phyloP scores from a whole-genome alignment of 2,329 filamentous ascomycete species.

The Beauveria scarabaeidicola region DNA sequence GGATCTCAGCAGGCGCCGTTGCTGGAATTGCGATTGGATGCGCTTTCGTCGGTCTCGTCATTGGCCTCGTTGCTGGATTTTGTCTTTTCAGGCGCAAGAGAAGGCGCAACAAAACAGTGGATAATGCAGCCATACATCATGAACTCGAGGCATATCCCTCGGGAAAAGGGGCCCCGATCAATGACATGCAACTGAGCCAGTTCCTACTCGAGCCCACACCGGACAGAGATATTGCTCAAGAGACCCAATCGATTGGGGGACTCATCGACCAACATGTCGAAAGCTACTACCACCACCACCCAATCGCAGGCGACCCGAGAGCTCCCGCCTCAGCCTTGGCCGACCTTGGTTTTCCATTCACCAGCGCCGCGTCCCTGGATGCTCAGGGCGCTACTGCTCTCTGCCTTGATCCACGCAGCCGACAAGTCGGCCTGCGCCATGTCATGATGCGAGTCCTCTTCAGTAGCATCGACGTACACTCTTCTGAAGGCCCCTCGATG shows the following conservation, averaged over 20 bases:
- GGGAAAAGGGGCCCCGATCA: constrained; percentile 12
- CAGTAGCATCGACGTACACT: constrained; percentile 23
- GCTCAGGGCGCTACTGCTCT: constrained; percentile 21
- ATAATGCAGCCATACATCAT: neutral
- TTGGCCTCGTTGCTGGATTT: constrained; percentile 20
- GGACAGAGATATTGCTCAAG: constrained; percentile 26
- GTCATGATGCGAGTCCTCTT: constrained; percentile 29
- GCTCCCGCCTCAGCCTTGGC: constrained; percentile 15
- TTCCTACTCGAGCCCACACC: constrained; percentile 29
- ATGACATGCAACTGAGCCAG: constrained; percentile 22
- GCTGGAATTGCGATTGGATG: constrained; percentile 25
- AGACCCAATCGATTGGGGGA: constrained; percentile 25
- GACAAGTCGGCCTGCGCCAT: constrained; percentile 27
- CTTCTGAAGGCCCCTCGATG: constrained; percentile 23
- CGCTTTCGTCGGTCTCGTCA: constrained; percentile 18
- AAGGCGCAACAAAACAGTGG: neutral
- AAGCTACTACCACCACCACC: constrained; percentile 27
- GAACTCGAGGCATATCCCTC: constrained; percentile 5
- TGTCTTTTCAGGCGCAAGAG: constrained; percentile 19
- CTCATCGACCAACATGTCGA: constrained; percentile 33
- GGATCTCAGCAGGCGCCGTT: constrained; percentile 15
- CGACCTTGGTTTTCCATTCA: neutral
- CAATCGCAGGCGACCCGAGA: constrained; percentile 14
- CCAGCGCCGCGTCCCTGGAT: constrained; percentile 17
- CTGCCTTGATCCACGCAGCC: constrained; percentile 24